Evolutionary conservation across 306 rosid species (phyloP).

Genomic region (Begonia loranthoides): DNA sequence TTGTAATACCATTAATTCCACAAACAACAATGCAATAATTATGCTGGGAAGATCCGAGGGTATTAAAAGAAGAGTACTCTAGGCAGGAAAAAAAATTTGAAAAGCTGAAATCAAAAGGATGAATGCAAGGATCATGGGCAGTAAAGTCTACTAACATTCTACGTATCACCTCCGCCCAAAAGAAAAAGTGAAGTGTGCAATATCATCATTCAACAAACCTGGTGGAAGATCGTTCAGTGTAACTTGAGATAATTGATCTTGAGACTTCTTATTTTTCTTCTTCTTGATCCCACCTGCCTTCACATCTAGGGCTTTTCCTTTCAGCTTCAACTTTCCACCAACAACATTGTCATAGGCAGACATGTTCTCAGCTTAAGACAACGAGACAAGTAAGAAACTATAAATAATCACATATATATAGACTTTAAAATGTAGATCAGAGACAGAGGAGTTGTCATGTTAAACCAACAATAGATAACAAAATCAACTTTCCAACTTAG

Average conservation of each 20-base stretch:
- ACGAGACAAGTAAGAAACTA: too few relatives aligned
- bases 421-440: too few relatives aligned
- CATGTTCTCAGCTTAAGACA: conserved; percentile 13
- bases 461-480: too few relatives aligned
- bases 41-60: too few relatives aligned
- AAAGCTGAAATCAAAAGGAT: not conserved
- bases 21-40: too few relatives aligned
- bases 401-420: too few relatives aligned
- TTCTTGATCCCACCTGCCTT: conserved; percentile 80
- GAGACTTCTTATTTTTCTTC: conserved; percentile 55
- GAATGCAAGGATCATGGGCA: not conserved
- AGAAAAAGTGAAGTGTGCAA: not conserved
- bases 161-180: not conserved
- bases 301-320: conserved; percentile 97
- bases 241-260: conserved; percentile 31
- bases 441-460: too few relatives aligned
- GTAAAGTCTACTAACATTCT: too few relatives aligned
- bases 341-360: conserved; percentile 72
- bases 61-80: too few relatives aligned
- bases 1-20: too few relatives aligned
- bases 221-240: conserved; percentile 37
- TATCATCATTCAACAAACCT: conserved; percentile 22
- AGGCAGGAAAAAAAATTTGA: too few relatives aligned
- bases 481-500: too few relatives aligned
- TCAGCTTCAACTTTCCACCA: conserved; percentile 91